Evolutionary conservation across 495 filamentous ascomycete genomes (phyloP).

Genomic region (Aspergillus leporis): DNA sequence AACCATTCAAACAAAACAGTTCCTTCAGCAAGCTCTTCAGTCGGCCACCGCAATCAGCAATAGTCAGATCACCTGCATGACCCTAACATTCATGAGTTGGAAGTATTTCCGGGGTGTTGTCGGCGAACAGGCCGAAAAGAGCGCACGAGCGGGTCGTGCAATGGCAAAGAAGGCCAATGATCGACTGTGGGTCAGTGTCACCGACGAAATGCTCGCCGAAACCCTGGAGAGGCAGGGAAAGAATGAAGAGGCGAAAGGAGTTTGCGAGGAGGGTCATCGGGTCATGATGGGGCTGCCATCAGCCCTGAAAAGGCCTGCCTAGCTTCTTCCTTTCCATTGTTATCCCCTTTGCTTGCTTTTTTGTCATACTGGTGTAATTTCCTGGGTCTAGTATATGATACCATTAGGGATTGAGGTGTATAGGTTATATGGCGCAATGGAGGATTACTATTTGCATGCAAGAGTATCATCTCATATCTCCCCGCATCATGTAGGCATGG

Average conservation of each 20-base stretch:
- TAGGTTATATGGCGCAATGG: slow-evolving; percentile 13
- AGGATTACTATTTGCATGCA: not conserved
- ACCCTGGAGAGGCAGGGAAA: slow-evolving; percentile 74
- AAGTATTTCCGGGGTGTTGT: slow-evolving; percentile 84
- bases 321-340: slow-evolving; percentile 16
- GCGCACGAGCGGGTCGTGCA: slow-evolving; percentile 68
- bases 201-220: slow-evolving; percentile 74
- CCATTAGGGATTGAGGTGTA: slow-evolving; percentile 25
- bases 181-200: slow-evolving; percentile 81
- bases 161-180: slow-evolving; percentile 77
- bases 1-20: slow-evolving; percentile 73
- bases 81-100: slow-evolving; percentile 80
- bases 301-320: slow-evolving; percentile 37
- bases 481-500: not conserved
- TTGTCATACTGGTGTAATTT: slow-evolving; percentile 1
- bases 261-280: slow-evolving; percentile 45
- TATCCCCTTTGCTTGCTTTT: slow-evolving; percentile 16
- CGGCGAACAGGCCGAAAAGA: slow-evolving; percentile 89
- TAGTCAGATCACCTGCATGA: slow-evolving; percentile 74
- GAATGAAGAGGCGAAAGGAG: slow-evolving; percentile 55
- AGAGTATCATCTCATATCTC: not conserved
- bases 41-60: slow-evolving; percentile 58
- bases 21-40: slow-evolving; percentile 66
- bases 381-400: slow-evolving; percentile 29
- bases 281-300: slow-evolving; percentile 45